phyloP scores from a whole-genome alignment of 2,329 filamentous ascomycete species.

The Neocucurbitaria cava region DNA sequence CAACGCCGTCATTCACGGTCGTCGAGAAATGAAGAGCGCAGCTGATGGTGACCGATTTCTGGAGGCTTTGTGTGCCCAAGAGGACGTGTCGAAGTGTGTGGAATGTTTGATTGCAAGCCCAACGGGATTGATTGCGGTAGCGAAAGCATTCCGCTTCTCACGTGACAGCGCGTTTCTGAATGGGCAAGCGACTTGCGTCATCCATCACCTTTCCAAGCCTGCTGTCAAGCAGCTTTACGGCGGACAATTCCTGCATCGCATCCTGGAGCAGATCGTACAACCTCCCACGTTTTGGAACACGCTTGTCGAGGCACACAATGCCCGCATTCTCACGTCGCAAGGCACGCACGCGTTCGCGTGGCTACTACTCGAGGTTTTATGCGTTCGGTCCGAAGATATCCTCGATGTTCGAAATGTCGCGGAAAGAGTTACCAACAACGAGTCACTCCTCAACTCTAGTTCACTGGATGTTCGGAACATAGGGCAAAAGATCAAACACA shows the following conservation, averaged over 20 bases:
- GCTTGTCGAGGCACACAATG: conserved; percentile 45
- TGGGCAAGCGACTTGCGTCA: conserved; percentile 34
- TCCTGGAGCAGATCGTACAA: conserved; percentile 57
- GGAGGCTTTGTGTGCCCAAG: conserved; percentile 56
- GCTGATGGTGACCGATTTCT: conserved; percentile 56
- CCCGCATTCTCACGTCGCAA: conserved; percentile 27
- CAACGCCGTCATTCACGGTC: conserved; percentile 48
- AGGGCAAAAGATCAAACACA: conserved; percentile 61
- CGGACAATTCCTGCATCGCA: conserved; percentile 57
- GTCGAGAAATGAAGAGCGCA: conserved; percentile 47
- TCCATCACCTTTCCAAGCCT: conserved; percentile 52
- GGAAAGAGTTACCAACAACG: conserved; percentile 24
- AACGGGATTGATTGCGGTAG: conserved; percentile 44
- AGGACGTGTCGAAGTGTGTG: conserved; percentile 51
- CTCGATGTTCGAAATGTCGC: conserved; percentile 37
- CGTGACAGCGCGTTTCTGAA: conserved; percentile 56
- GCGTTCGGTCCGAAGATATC: conserved; percentile 35
- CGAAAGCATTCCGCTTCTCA: conserved; percentile 54
- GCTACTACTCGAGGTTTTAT: conserved; percentile 58
- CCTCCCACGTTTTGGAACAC: conserved; percentile 64
- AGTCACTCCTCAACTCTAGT: conserved; percentile 36
- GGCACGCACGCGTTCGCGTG: conserved; percentile 46
- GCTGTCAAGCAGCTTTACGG: conserved; percentile 57
- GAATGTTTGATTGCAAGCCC: conserved; percentile 39
- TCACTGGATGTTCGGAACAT: conserved; percentile 62